Percentiles rank a stretch among this genome's conserved stretches.
phyloP scores from a whole-genome alignment of 495 filamentous ascomycete species.

The Penicillium riverlandense region DNA sequence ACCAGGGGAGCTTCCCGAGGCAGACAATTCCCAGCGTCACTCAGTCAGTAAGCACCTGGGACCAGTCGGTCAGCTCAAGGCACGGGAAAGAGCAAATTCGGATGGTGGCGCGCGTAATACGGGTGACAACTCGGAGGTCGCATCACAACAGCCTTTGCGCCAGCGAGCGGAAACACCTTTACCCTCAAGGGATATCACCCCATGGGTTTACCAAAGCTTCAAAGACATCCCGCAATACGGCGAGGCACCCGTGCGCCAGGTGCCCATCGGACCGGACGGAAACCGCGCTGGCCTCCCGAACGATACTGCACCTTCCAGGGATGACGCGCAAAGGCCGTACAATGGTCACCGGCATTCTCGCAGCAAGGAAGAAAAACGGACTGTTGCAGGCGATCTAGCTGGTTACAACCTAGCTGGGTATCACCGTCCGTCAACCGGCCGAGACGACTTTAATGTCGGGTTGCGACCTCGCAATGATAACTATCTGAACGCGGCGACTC shows the following conservation, averaged over 20 bases:
- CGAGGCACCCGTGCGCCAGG: constrained; percentile 72
- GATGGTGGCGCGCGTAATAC: constrained; percentile 28
- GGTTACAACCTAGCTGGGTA: constrained; percentile 20
- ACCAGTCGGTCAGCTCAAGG: constrained; percentile 48
- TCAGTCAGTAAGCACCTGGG: constrained; percentile 16
- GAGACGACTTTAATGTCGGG: constrained; percentile 59
- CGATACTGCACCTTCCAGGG: constrained; percentile 36
- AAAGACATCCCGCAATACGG: constrained; percentile 78
- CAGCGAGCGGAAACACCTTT: constrained; percentile 64
- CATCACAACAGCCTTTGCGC: constrained; percentile 61
- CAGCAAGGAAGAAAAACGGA: constrained; percentile 66
- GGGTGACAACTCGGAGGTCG: too few relatives aligned
- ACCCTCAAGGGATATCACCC: constrained; percentile 88
- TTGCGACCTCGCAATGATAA: constrained; percentile 43
- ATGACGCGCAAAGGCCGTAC: constrained; percentile 51
- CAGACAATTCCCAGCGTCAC: constrained; percentile 46
- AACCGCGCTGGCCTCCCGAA: constrained; percentile 49
- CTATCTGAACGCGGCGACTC: constrained; percentile 30
- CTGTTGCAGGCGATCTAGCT: constrained; percentile 36
- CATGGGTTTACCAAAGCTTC: constrained; percentile 89
- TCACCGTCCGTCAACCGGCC: constrained; percentile 53
- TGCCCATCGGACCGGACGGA: constrained; percentile 61
- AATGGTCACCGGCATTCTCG: constrained; percentile 66
- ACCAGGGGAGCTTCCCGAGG: constrained; percentile 57
- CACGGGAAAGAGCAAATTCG: constrained; percentile 58